Percentiles rank a stretch among this genome's conserved stretches.
These are phyloP conservation scores for Lactarius tabidus DNA, from an alignment of 768 basidiomycete genomes.

Conservation along the genomic window DNA sequence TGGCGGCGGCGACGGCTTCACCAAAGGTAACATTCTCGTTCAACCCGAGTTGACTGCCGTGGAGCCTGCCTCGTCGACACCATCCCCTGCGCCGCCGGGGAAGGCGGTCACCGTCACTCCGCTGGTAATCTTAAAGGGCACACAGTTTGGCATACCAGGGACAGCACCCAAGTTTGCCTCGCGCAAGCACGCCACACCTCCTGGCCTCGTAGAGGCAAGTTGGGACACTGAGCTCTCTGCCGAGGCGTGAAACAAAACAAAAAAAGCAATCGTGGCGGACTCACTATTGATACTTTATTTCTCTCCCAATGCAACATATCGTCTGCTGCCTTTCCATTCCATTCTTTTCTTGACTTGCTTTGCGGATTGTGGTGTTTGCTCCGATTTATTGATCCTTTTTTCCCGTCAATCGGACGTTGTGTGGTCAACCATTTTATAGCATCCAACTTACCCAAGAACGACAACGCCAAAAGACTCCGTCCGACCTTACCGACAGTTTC, in stretches of 20 bases:
- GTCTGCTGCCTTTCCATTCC: constrained; percentile 9
- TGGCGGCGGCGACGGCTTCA: not conserved
- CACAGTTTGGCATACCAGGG: constrained; percentile 11
- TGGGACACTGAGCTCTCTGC: constrained; percentile 24
- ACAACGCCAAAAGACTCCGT: constrained; percentile 13
- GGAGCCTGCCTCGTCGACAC: constrained; percentile 20
- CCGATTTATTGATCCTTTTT: constrained; percentile 13
- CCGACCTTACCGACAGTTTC: constrained; percentile 1
- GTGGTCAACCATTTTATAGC: constrained; percentile 17
- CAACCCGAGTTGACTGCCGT: constrained; percentile 10
- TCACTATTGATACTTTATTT: constrained; percentile 11
- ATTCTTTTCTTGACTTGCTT: not conserved
- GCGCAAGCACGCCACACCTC: constrained; percentile 8
- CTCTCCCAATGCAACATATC: constrained; percentile 4
- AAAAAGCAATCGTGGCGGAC: not conserved
- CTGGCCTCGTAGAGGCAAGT: constrained; percentile 18
- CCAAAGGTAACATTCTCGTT: not conserved
- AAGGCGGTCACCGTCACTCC: constrained; percentile 5
- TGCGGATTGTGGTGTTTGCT: constrained; percentile 5
- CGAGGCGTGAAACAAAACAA: constrained; percentile 7
- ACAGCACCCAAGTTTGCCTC: constrained; percentile 17
- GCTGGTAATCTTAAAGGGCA: constrained; percentile 18
- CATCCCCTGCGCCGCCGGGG: constrained; percentile 12
- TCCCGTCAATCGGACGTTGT: constrained; percentile 14
- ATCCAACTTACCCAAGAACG: constrained; percentile 13